Percentiles rank a stretch among this genome's conserved stretches.
phyloP scores from a whole-genome alignment of 208 protist species.

The Lotmaria passim region DNA sequence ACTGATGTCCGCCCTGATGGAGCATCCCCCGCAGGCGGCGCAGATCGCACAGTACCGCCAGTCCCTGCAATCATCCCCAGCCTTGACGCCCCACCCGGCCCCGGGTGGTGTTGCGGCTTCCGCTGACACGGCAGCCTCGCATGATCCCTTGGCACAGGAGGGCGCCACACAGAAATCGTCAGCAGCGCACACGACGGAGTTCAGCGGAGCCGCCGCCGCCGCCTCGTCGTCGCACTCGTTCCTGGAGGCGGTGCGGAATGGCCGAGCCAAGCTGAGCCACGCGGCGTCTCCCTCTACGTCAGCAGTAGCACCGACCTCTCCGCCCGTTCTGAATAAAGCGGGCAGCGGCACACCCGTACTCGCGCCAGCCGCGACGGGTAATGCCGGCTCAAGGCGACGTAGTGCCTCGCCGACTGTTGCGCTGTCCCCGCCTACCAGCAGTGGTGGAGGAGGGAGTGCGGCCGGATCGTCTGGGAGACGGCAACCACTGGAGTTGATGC shows the following conservation, averaged over 20 bases:
- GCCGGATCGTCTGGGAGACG: no score
- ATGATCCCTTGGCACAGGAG: not conserved
- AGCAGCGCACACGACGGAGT: not conserved
- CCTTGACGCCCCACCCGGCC: not conserved
- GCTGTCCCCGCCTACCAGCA: no score
- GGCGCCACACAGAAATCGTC: not conserved
- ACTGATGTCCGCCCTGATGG: conserved; percentile 61
- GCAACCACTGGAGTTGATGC: conserved; percentile 45
- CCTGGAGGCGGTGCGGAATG: conserved; percentile 27
- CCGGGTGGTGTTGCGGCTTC: not conserved
- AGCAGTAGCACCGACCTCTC: not conserved
- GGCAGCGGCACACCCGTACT: conserved; percentile 2
- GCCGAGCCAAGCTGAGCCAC: conserved; percentile 9
- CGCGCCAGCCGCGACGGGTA: not conserved
- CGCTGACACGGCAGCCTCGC: not conserved
- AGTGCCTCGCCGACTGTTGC: not conserved
- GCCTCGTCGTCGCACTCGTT: conserved; percentile 22
- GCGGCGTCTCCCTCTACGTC: not conserved
- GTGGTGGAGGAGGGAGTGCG: no score
- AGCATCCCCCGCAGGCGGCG: conserved; percentile 36
- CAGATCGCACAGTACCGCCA: conserved; percentile 34
- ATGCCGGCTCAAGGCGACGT: not conserved
- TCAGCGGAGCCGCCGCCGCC: not conserved
- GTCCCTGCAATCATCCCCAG: not conserved
- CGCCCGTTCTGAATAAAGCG: not conserved